phyloP scores from a whole-genome alignment of 1,284 basidiomycete genomes.

The Baeospora myosura region DNA sequence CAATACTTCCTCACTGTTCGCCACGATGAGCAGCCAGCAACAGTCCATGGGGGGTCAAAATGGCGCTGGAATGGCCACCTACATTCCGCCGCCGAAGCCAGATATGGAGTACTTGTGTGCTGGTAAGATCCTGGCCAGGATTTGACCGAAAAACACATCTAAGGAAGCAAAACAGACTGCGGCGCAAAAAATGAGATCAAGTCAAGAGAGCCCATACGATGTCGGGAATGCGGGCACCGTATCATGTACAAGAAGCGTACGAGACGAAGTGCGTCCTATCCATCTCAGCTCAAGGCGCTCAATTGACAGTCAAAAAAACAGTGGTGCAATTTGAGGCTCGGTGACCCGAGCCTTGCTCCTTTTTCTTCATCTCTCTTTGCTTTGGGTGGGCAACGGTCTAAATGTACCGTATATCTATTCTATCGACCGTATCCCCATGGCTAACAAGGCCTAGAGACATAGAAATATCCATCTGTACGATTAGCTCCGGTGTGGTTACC shows the following conservation, averaged over 20 bases:
- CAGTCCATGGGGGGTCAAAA: conserved; percentile 16
- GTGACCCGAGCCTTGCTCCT: conserved; percentile 21
- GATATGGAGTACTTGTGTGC: conserved; percentile 92
- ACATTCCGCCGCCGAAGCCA: conserved; percentile 33
- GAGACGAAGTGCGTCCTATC: conserved; percentile 72
- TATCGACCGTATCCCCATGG: conserved; percentile 1
- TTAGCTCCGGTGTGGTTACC: too few relatives aligned
- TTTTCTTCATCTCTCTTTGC: too few relatives aligned
- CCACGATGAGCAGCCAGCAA: conserved; percentile 42
- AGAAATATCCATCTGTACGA: background rate
- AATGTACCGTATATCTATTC: too few relatives aligned
- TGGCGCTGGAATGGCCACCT: conserved; percentile 9
- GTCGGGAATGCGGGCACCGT: conserved; percentile 94
- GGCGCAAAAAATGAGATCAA: conserved; percentile 90
- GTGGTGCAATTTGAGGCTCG: conserved; percentile 89
- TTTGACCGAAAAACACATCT: background rate
- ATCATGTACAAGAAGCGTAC: conserved; percentile 99
- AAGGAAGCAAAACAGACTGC: conserved; percentile 58
- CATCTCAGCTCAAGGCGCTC: conserved; percentile 8
- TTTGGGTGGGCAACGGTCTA: too few relatives aligned
- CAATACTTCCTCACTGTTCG: too few relatives aligned
- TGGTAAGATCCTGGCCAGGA: conserved; percentile 41
- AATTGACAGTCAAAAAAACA: conserved; percentile 20
- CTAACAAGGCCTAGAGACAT: background rate
- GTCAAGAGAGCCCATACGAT: conserved; percentile 91